phyloP scores from a whole-genome alignment of 1,139 yeast genomes.

The Scheffersomyces insectosa region DNA sequence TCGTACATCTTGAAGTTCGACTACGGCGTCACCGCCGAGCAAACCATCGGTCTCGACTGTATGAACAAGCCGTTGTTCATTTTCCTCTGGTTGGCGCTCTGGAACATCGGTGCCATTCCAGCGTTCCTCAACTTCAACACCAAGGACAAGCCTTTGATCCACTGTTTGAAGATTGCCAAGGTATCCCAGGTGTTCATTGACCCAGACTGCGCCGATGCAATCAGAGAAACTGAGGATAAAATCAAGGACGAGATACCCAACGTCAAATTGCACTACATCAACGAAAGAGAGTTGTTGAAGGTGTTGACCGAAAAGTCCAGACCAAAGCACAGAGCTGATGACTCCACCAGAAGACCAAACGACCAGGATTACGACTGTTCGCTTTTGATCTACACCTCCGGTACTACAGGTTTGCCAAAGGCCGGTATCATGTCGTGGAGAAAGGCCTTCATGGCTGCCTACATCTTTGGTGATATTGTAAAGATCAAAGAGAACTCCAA shows the following conservation, averaged over 20 bases:
- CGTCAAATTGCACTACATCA: slow-evolving; percentile 52
- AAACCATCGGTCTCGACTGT: slow-evolving; percentile 74
- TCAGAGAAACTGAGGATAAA: slow-evolving; percentile 51
- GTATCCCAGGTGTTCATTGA: slow-evolving; percentile 72
- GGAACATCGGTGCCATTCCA: slow-evolving; percentile 92
- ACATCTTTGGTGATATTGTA: slow-evolving; percentile 70
- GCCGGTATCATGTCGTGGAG: slow-evolving; percentile 95
- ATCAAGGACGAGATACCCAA: slow-evolving; percentile 44
- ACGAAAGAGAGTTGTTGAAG: slow-evolving; percentile 50
- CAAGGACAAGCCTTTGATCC: slow-evolving; percentile 71
- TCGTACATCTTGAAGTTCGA: slow-evolving; percentile 65
- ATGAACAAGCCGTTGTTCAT: slow-evolving; percentile 84
- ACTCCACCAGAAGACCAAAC: slow-evolving; percentile 54
- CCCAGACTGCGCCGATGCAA: slow-evolving; percentile 61
- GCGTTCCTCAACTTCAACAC: slow-evolving; percentile 85
- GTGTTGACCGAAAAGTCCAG: slow-evolving; percentile 47
- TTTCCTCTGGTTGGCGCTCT: slow-evolving; percentile 78
- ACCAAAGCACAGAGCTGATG: slow-evolving; percentile 56
- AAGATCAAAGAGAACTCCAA: slow-evolving; percentile 55
- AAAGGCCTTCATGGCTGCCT: slow-evolving; percentile 71
- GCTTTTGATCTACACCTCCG: slow-evolving; percentile 83
- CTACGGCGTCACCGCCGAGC: slow-evolving; percentile 64
- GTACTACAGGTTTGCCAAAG: slow-evolving; percentile 94
- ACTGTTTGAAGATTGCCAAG: slow-evolving; percentile 74
- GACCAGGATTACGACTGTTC: slow-evolving; percentile 65